A percentile compares a stretch with the other conserved stretches of the same genome.
phyloP scores from a whole-genome alignment of 768 basidiomycete genomes.

The Rhizopogon salebrosus region DNA sequence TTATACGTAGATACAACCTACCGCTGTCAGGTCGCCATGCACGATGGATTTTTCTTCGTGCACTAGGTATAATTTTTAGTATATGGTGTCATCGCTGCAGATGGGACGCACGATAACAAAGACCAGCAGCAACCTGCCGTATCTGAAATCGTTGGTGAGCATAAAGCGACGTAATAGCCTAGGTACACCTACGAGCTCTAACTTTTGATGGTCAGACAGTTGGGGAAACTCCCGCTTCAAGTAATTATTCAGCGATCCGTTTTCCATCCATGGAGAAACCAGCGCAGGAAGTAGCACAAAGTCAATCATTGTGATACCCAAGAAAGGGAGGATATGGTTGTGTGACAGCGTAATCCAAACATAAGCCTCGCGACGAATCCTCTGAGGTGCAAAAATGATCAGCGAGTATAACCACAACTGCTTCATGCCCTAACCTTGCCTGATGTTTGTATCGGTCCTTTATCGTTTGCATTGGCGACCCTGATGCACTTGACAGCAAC shows the following conservation, averaged over 20 bases:
- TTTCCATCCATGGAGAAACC: conserved; percentile 22
- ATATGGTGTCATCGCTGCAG: neutral
- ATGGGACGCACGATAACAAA: conserved; percentile 15
- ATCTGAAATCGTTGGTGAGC: neutral
- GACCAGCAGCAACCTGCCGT: conserved; percentile 8
- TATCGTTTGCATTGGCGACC: neutral
- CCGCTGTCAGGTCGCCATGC: conserved; percentile 44
- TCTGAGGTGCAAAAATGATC: too few species aligned
- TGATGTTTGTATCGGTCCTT: neutral
- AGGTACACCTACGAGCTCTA: conserved; percentile 17
- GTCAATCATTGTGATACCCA: too few species aligned
- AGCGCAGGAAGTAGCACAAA: conserved; percentile 8
- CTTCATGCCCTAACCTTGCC: neutral
- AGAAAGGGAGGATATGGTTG: too few species aligned
- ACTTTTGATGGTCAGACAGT: neutral
- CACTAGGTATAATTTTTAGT: neutral
- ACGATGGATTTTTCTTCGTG: conserved; percentile 26
- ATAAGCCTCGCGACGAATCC: too few species aligned
- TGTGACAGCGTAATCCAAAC: too few species aligned
- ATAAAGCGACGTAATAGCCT: too few species aligned
- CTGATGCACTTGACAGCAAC: conserved; percentile 7
- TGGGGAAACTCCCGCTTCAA: conserved; percentile 11
- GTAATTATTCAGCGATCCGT: conserved; percentile 27
- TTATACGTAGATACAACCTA: conserved; percentile 9
- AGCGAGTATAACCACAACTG: too few species aligned